A percentile compares a stretch with the other conserved stretches of the same genome.
phyloP scores from a whole-genome alignment of 1,284 basidiomycete species.

The Cryptococcus neoformans region DNA sequence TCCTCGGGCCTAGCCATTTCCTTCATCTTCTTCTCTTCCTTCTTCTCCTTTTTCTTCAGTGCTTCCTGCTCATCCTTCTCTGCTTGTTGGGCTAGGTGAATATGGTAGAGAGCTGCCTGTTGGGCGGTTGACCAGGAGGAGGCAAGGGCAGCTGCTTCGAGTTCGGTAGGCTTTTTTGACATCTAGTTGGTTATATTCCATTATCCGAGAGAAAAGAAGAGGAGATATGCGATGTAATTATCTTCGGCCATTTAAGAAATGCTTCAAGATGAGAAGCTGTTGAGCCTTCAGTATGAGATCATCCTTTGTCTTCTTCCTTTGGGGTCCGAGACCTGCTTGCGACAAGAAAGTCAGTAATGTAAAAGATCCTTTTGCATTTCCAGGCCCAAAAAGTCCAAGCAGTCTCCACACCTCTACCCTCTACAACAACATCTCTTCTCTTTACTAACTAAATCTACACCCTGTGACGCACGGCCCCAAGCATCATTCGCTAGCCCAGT shows the following conservation, averaged over 20 bases:
- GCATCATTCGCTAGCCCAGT: no score
- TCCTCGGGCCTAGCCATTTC: constrained; percentile 10
- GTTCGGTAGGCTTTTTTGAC: constrained; percentile 13
- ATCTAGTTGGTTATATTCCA: neutral
- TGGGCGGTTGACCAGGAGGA: constrained; percentile 10
- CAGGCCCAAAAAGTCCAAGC: no score
- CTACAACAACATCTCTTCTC: neutral
- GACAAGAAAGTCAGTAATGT: neutral
- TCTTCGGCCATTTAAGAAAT: no score
- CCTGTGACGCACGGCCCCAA: no score
- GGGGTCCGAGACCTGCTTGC: neutral
- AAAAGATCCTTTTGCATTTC: neutral
- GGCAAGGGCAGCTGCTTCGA: constrained; percentile 12
- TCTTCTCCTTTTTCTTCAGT: constrained; percentile 9
- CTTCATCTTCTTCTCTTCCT: constrained; percentile 8
- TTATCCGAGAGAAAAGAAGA: no score
- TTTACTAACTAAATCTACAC: no score
- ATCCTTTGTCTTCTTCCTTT: neutral
- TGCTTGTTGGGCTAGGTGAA: constrained; percentile 7
- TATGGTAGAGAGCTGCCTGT: constrained; percentile 17
- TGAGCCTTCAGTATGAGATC: neutral
- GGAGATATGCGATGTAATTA: neutral
- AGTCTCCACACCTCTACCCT: neutral
- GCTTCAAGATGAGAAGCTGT: no score
- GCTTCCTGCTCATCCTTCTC: constrained; percentile 14